phyloP scores from a whole-genome alignment of 352 stramenopile species.

The Phytophthora syringae region DNA sequence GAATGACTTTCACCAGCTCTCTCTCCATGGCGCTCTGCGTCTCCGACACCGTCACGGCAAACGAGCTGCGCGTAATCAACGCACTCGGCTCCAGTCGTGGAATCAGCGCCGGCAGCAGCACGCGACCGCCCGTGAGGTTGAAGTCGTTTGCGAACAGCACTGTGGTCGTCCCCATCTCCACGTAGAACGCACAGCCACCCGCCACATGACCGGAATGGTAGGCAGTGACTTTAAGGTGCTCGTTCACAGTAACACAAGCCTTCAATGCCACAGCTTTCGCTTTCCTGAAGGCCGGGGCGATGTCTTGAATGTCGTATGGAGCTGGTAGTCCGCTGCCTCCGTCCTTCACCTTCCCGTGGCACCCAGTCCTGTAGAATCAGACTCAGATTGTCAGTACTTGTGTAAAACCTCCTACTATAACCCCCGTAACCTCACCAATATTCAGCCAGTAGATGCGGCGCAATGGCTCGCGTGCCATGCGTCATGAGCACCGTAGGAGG shows the following conservation, averaged over 20 bases:
- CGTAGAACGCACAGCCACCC: slow-evolving; percentile 77
- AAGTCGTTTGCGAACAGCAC: slow-evolving; percentile 85
- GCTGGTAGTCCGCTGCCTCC: slow-evolving; percentile 56
- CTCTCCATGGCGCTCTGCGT: slow-evolving; percentile 82
- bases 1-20: slow-evolving; percentile 78
- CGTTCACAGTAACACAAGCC: slow-evolving; percentile 60
- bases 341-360: slow-evolving; percentile 50
- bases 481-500: slow-evolving; percentile 70
- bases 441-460: slow-evolving; percentile 70
- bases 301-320: slow-evolving; percentile 69
- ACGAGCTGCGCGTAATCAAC: slow-evolving; percentile 74
- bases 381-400: slow-evolving; percentile 6
- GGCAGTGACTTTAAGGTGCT: slow-evolving; percentile 79
- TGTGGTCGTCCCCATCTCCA: slow-evolving; percentile 76
- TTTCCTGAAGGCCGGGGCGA: slow-evolving; percentile 59
- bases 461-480: slow-evolving; percentile 79
- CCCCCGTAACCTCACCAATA: slow-evolving; percentile 79
- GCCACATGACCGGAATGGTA: slow-evolving; percentile 83
- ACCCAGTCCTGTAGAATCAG: slow-evolving; percentile 39
- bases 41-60: slow-evolving; percentile 86
- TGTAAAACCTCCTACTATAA: too few species aligned
- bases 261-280: slow-evolving; percentile 58
- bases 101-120: slow-evolving; percentile 75
- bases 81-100: slow-evolving; percentile 64
- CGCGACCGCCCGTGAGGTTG: slow-evolving; percentile 72